Percentiles rank a stretch among this genome's conserved stretches.
These are phyloP conservation scores for Eimeria maxima DNA, from an alignment of 169 alveolate genomes.

Conservation along the genomic window DNA sequence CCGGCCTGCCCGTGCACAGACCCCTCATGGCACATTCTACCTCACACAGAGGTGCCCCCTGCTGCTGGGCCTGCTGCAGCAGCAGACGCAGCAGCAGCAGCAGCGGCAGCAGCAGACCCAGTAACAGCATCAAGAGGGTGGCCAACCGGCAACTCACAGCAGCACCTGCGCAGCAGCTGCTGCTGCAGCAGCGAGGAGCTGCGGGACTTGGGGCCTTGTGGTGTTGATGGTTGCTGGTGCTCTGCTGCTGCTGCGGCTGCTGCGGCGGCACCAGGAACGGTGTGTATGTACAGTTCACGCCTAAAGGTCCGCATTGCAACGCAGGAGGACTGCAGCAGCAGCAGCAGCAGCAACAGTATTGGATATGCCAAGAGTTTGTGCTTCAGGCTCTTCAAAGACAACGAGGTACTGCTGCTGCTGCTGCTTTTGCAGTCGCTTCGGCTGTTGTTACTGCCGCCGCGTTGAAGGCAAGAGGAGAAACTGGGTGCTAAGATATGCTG, in stretches of 20 bases:
- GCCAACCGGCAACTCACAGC: conserved; percentile 4
- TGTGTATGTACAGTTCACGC: conserved; percentile 47
- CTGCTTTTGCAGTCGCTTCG: neutral
- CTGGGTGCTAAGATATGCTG: neutral
- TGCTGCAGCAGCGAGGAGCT: conserved; percentile 61
- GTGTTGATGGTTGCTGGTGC: conserved; percentile 44
- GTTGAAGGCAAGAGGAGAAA: no score
- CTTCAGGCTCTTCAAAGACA: conserved; percentile 39
- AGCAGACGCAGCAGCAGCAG: conserved; percentile 19
- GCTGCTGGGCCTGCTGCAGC: conserved; percentile 3
- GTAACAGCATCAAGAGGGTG: conserved; percentile 29
- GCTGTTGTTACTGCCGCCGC: neutral
- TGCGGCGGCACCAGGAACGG: conserved; percentile 13
- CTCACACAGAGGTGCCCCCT: neutral
- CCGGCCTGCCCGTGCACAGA: conserved; percentile 1
- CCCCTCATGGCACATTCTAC: neutral
- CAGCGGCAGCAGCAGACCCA: conserved; percentile 16
- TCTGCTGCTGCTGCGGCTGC: conserved; percentile 48
- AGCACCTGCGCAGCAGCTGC: conserved; percentile 55
- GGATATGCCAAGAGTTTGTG: conserved; percentile 34
- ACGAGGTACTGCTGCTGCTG: conserved; percentile 48
- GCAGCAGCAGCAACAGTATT: conserved; percentile 48
- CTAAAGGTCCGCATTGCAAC: conserved; percentile 26
- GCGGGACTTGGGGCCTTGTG: conserved; percentile 55
- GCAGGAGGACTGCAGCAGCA: conserved; percentile 51